Percentiles rank a stretch among this genome's conserved stretches.
Conservation (phyloP, 1,139 yeast genomes). For the Ogataea hybrid region DNA sequence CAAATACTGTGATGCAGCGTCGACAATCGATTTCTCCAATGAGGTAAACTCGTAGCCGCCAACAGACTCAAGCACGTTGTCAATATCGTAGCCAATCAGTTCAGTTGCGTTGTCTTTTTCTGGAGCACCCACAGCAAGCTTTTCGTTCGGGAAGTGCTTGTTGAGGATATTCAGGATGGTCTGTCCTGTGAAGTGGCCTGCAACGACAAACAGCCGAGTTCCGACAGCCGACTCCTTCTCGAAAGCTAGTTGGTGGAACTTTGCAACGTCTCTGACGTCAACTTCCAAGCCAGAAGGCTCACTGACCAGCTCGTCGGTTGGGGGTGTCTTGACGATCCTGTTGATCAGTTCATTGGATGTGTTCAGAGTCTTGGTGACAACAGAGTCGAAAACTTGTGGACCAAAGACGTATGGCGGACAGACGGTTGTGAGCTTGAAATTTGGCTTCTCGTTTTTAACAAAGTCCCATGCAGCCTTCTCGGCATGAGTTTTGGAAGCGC, state of each 20-base stretch:
- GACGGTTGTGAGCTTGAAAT: conserved; percentile 40
- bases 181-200: conserved; percentile 38
- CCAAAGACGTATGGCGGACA: conserved; percentile 52
- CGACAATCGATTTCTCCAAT: conserved; percentile 39
- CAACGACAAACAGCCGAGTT: conserved; percentile 41
- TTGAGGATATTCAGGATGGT: conserved; percentile 38
- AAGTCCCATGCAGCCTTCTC: conserved; percentile 48
- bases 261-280: conserved; percentile 48
- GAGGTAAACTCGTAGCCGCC: conserved; percentile 40
- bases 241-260: conserved; percentile 40
- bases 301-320: conserved; percentile 7
- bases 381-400: conserved; percentile 37
- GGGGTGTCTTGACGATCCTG: conserved; percentile 16
- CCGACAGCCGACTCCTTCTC: conserved; percentile 33
- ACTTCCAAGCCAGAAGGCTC: conserved; percentile 33
- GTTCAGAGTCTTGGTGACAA: conserved; percentile 38
- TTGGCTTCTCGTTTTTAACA: conserved; percentile 36
- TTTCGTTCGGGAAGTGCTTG: conserved; percentile 37
- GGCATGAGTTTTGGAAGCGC: conserved; percentile 41
- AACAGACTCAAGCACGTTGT: conserved; percentile 23
- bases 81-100: conserved; percentile 10
- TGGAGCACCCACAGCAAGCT: conserved; percentile 27
- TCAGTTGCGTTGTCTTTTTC: conserved; percentile 4
- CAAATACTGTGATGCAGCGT: conserved; percentile 39
- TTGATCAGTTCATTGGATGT: conserved; percentile 41